Conservation (phyloP, 1,284 basidiomycete genomes). For the Fomitiporia mediterranea region DNA sequence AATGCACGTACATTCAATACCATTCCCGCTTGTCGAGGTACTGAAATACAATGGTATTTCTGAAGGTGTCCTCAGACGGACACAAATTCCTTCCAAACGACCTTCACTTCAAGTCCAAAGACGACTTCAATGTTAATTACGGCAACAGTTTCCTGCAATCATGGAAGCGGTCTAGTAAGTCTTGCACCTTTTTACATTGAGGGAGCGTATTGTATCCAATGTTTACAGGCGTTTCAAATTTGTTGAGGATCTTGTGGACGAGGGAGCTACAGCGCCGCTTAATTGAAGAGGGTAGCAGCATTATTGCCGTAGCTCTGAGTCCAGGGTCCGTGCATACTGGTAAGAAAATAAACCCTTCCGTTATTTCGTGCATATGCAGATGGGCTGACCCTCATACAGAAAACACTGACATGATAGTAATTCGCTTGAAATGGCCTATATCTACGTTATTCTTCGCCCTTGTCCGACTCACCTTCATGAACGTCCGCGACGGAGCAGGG, state of each 20-base stretch:
- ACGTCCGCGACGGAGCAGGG: slow-evolving; percentile 18
- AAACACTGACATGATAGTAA: neutral
- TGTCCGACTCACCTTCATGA: slow-evolving; percentile 39
- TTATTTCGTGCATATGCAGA: too few relatives aligned
- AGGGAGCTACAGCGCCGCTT: slow-evolving; percentile 22
- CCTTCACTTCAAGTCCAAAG: slow-evolving; percentile 12
- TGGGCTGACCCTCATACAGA: too few relatives aligned
- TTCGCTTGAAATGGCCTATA: slow-evolving; percentile 22
- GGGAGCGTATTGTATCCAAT: too few relatives aligned
- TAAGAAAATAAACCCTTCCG: too few relatives aligned
- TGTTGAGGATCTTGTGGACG: slow-evolving; percentile 23
- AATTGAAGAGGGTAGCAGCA: slow-evolving; percentile 8
- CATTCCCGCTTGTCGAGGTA: neutral
- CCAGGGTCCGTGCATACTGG: slow-evolving; percentile 23
- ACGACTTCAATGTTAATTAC: slow-evolving; percentile 16
- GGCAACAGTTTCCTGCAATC: slow-evolving; percentile 4
- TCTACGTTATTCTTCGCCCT: slow-evolving; percentile 31
- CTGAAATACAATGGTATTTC: too few relatives aligned
- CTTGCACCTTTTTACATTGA: too few relatives aligned
- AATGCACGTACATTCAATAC: slow-evolving; percentile 24
- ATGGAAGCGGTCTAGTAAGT: slow-evolving; percentile 14
- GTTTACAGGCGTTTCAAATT: slow-evolving; percentile 21
- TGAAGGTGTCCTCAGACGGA: slow-evolving; percentile 6
- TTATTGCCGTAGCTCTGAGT: slow-evolving; percentile 21
- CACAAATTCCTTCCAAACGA: slow-evolving; percentile 3